phyloP scores from a whole-genome alignment of 345 rosid species.

The Ailanthus altissimus region DNA sequence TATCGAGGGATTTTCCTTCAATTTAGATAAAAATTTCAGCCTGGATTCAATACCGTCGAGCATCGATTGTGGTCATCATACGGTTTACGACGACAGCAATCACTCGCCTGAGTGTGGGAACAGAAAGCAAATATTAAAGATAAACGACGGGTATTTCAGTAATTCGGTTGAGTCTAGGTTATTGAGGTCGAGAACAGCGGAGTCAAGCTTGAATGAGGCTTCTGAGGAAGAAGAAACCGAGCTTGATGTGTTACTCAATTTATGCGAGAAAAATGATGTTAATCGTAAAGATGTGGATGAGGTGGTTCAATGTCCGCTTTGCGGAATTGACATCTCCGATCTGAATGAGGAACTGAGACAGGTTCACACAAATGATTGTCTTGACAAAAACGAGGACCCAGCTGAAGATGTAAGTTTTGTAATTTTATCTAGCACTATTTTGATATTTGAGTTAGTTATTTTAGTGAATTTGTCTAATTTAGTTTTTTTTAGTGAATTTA shows the following conservation, averaged over 20 bases:
- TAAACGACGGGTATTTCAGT: constrained; percentile 44
- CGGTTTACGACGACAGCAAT: constrained; percentile 5
- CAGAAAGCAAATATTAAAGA: constrained; percentile 30
- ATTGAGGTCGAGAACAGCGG: constrained; percentile 27
- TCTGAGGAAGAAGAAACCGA: constrained; percentile 41
- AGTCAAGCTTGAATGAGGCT: constrained; percentile 26
- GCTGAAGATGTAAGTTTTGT: constrained; percentile 45
- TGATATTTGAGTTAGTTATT: not conserved
- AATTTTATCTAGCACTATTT: not conserved
- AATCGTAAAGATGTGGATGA: constrained; percentile 17
- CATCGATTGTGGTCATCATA: constrained; percentile 43
- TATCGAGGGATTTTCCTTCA: not conserved
- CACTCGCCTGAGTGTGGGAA: constrained; percentile 3
- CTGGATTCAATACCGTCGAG: constrained; percentile 68
- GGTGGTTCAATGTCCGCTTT: constrained; percentile 66
- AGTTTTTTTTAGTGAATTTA: not conserved
- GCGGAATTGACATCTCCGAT: constrained; percentile 67
- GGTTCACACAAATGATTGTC: constrained; percentile 76
- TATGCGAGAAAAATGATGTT: constrained; percentile 43
- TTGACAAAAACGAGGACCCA: constrained; percentile 51
- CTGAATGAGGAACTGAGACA: constrained; percentile 64
- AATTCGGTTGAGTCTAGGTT: constrained; percentile 72
- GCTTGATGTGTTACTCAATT: constrained; percentile 60
- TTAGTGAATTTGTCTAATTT: not conserved
- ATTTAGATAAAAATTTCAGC: constrained; percentile 40